Evolutionary conservation across 352 stramenopile genomes (phyloP).

Genomic region (Pythium guiyangense): DNA sequence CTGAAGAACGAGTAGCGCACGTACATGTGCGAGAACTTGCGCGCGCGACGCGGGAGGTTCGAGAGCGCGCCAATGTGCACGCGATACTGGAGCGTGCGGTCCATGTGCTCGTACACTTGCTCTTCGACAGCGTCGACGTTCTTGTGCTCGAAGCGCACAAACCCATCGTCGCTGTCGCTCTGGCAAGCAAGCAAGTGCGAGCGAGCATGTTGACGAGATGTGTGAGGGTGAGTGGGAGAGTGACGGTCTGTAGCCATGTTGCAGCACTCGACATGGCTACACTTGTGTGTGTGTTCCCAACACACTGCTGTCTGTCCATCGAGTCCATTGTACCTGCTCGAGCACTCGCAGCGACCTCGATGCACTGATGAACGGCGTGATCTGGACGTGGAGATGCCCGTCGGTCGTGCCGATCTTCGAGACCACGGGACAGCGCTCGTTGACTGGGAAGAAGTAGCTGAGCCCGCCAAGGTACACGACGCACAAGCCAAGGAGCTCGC

Average conservation of each 20-base stretch:
- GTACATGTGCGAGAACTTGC: conserved; percentile 33
- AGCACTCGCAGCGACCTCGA: neutral
- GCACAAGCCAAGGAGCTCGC: conserved; percentile 42
- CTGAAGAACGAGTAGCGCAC: conserved; percentile 46
- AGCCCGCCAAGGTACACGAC: conserved; percentile 51
- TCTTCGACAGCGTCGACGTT: conserved; percentile 38
- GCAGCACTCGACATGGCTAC: neutral
- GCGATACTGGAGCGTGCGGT: conserved; percentile 42
- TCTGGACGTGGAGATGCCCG: conserved; percentile 33
- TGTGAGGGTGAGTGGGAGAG: neutral
- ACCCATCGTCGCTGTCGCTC: conserved; percentile 14
- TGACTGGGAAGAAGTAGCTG: conserved; percentile 57
- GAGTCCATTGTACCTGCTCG: neutral
- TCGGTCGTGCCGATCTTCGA: conserved; percentile 42
- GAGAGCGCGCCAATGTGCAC: conserved; percentile 23
- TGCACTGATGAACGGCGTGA: conserved; percentile 30
- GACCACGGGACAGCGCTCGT: conserved; percentile 42
- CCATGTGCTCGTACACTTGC: conserved; percentile 48
- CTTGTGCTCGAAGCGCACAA: conserved; percentile 26
- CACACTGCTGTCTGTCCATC: neutral
- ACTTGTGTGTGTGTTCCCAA: neutral
- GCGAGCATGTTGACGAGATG: no score
- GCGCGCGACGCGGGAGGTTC: conserved; percentile 15
- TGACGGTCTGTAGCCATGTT: neutral
- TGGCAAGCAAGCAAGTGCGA: neutral